phyloP scores from a whole-genome alignment of 2,329 filamentous ascomycete species.

The Pseudogymnoascus sp. region DNA sequence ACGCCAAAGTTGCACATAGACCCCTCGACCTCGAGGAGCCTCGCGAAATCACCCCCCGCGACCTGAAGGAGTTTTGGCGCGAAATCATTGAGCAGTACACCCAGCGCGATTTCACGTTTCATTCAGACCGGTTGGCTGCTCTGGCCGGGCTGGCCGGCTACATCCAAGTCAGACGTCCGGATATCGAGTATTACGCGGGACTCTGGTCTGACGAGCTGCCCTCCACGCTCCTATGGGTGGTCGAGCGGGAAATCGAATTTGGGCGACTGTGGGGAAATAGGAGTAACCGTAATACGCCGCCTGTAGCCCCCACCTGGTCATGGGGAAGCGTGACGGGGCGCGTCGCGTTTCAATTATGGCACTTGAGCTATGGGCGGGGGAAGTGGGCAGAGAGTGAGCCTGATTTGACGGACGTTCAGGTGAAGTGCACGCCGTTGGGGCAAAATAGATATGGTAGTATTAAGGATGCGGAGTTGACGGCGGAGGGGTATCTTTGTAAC shows the following conservation, averaged over 20 bases:
- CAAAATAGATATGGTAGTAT: background rate
- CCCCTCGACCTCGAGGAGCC: background rate
- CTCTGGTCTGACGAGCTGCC: constrained; percentile 12
- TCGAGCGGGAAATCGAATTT: background rate
- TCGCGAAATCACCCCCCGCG: background rate
- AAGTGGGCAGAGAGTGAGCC: background rate
- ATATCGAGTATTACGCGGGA: constrained; percentile 15
- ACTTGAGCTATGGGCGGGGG: background rate
- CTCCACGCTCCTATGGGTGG: background rate
- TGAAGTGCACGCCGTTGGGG: background rate
- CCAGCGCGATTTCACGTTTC: constrained; percentile 12
- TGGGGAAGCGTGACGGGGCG: background rate
- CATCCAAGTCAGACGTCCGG: background rate
- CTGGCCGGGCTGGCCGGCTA: constrained; percentile 12
- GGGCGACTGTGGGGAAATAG: background rate
- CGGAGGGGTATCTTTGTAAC: background rate
- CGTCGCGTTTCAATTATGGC: background rate
- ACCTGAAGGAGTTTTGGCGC: constrained; percentile 10
- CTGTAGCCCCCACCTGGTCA: background rate
- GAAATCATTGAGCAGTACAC: constrained; percentile 15
- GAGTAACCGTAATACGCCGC: background rate
- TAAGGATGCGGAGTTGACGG: background rate
- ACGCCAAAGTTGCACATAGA: background rate
- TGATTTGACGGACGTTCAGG: background rate
- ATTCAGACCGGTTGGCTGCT: constrained; percentile 14